A percentile compares a stretch with the other conserved stretches of the same genome.
phyloP scores from a whole-genome alignment of 1,284 basidiomycete species.

The Microbotryum scabiosae region DNA sequence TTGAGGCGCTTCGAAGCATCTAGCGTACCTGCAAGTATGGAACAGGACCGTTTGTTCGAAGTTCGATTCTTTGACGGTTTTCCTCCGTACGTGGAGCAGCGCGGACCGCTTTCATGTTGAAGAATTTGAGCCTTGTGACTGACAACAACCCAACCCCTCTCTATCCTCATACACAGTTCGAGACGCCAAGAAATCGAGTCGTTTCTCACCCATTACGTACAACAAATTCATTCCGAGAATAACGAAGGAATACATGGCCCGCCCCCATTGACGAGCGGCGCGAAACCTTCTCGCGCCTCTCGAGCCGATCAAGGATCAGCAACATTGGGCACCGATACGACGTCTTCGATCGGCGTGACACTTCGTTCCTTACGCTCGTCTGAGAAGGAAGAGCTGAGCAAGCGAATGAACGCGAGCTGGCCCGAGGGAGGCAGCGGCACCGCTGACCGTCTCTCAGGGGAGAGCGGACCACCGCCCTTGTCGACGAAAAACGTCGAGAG shows the following conservation, averaged over 20 bases:
- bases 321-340: conserved; percentile 6
- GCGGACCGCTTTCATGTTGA: background rate
- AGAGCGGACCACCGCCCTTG: background rate
- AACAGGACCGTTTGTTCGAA: conserved; percentile 24
- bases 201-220: conserved; percentile 23
- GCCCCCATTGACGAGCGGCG: background rate
- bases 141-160: too few relatives aligned
- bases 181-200: conserved; percentile 22
- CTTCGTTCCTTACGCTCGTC: conserved; percentile 17
- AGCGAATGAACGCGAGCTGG: background rate
- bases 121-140: too few relatives aligned
- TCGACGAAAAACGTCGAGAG: background rate
- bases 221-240: background rate
- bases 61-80: conserved; percentile 24
- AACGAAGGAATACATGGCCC: background rate
- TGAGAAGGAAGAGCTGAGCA: conserved; percentile 11
- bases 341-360: conserved; percentile 16
- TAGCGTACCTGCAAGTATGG: conserved; percentile 11
- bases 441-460: background rate
- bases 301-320: background rate
- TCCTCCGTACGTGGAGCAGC: conserved; percentile 7
- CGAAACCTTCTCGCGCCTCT: background rate
- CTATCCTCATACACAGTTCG: background rate
- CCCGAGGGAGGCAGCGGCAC: background rate
- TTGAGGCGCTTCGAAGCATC: conserved; percentile 17